These are phyloP conservation scores for Diddensiella santjacobensis DNA, from an alignment of 805 yeast species.

Conservation along the genomic window DNA sequence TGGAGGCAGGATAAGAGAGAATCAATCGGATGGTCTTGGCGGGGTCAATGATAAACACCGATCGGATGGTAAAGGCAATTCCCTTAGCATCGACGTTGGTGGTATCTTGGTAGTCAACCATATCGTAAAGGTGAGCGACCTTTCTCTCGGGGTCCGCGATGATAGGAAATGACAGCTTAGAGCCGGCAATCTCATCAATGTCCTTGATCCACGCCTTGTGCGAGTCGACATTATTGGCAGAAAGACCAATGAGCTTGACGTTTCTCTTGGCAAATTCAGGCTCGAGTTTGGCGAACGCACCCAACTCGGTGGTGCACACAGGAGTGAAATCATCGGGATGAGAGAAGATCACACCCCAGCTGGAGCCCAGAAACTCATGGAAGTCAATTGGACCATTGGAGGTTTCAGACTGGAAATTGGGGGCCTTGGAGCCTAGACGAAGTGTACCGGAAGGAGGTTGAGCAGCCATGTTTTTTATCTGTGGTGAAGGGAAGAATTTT, in stretches of 20 bases:
- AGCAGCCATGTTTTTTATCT: slow-evolving; percentile 20
- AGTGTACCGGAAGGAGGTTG: slow-evolving; percentile 34
- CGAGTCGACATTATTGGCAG: slow-evolving; percentile 79
- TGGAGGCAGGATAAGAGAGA: slow-evolving; percentile 87
- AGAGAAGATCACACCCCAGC: slow-evolving; percentile 86
- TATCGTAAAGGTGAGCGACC: slow-evolving; percentile 76
- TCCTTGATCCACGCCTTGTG: slow-evolving; percentile 92
- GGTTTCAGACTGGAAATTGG: slow-evolving; percentile 81
- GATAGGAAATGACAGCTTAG: slow-evolving; percentile 81
- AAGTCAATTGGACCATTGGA: slow-evolving; percentile 81
- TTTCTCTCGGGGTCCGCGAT: slow-evolving; percentile 84
- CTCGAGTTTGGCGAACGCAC: slow-evolving; percentile 89
- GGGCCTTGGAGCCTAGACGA: slow-evolving; percentile 84
- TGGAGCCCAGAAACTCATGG: slow-evolving; percentile 81
- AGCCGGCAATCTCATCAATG: slow-evolving; percentile 79
- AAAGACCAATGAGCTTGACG: slow-evolving; percentile 84
- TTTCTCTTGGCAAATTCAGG: slow-evolving; percentile 85
- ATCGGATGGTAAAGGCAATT: slow-evolving; percentile 83
- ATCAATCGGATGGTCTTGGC: slow-evolving; percentile 83
- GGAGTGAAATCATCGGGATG: slow-evolving; percentile 98
- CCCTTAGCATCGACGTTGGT: slow-evolving; percentile 70
- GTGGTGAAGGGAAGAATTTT: background rate
- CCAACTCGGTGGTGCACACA: slow-evolving; percentile 94
- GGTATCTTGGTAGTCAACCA: slow-evolving; percentile 86
- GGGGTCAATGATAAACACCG: slow-evolving; percentile 92